Evolutionary conservation across 2,329 filamentous ascomycete genomes (phyloP), one percentile per base, ranked within the genome.

Genomic region (Sclerotinia subarctica): DNA sequence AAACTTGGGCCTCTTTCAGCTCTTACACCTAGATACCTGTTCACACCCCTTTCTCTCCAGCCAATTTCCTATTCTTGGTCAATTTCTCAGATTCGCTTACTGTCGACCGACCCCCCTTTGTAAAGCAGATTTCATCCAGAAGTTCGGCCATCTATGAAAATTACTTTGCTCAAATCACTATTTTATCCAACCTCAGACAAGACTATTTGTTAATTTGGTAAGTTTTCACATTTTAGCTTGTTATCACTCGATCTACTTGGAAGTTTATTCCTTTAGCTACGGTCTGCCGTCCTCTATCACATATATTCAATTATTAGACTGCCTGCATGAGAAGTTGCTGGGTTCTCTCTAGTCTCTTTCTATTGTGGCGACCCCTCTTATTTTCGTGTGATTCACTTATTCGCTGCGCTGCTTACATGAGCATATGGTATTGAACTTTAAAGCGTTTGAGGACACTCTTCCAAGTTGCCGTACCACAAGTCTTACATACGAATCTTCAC

Each of bases 1-100:
- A 38, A 63, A 63, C 59, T 63, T 51, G 46, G 32, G 59, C 32
- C 29, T 51, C 59, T 63, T 38, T 63, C 59, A 26, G 59, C 32
- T 42, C 59, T 21, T 51, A 51, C 46, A 42, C n/a, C 29, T 63
- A 63, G 59, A 63, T 24, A 42, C 38, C 38, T 42, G 38, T 42
- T 21, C 46, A 51, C 32, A 49, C 46, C 59, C n/a, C 19, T 26
- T 63, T 26, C 32, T 51, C 10, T 11, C 46, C 51, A 47, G 26
- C 19, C n/a, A 8, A 49, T 51, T 51, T 42, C 59, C 15, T 15
- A 51, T 26, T 38, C 46, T 63, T 51, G 59, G 15, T 21, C 32
- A 38, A 51, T 38, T 38, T 32, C 17, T 51, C 21, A 42, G n/a
- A 38, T 63, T 63, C 59, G 59, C 59, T 63, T 63, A 63, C 59